Base-by-base conservation (phyloP, 2,329 filamentous ascomycete species). In the Exophiala spinifera region DNA sequence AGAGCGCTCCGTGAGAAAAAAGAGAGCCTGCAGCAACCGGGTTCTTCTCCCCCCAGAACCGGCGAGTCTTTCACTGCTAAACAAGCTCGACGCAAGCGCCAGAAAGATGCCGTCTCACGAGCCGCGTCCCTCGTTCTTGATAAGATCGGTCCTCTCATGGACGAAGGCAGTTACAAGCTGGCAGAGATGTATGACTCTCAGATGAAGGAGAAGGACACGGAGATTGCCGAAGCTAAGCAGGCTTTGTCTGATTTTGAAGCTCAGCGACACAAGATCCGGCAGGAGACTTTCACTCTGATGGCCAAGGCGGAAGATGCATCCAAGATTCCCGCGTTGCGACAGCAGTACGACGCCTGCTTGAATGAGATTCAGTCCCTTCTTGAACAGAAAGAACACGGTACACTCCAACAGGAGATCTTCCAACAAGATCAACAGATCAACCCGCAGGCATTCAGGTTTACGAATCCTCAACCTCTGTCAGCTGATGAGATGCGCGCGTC, bases 91-190 rank as follows among this genome's bases (percentile, higher is more conserved):
- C 53, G 53, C 20, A 56, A 60, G 55, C 59, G 58, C 34, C 64
- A 70, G 68, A 25, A 74, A 67, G 61, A 69, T 70, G 15, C 68
- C 68, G 25, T 60, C 14, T 63, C 88, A 79, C 17, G 84, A 79
- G 86, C 86, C 1, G 87, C 86, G 21, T 86, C 83, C 56, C 83
- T 83, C 3, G 79, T 91, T 8, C 83, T 88, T 53, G 79, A 81
- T 13, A 86, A 83, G 61, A 86, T 90, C 62, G 82, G 83, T 3
- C 81, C 84, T 3, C 76, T 88, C 4, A 81, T 91, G 56, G 74
- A 87, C 5, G 84, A 89, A 54, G 89, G 88, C 61, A 84, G 89
- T 59, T 82, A 85, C 63, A 84, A 86, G 59, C 76, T 91, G 10
- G 83, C 87, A 1, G 64, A 69, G 17, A 70, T 71, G 45, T 76